Evolutionary conservation across 345 rosid species (phyloP).

Genomic region (Lenwebbia sp.): DNA sequence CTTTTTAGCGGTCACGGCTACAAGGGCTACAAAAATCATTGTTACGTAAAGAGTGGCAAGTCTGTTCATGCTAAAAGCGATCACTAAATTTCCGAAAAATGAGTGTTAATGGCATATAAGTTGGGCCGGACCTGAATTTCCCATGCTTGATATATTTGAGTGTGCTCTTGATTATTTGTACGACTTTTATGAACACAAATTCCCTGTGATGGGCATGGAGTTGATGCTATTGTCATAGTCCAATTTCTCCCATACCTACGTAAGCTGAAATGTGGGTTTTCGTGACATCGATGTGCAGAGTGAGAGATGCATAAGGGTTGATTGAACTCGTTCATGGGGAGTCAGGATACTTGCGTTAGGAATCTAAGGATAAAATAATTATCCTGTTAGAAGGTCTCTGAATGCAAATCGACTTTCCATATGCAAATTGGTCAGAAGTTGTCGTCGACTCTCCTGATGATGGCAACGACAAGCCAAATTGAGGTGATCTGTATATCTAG

Average conservation of each 20-base stretch:
- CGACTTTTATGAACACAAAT: not conserved
- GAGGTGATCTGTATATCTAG: not conserved
- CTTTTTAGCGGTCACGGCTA: too few relatives aligned
- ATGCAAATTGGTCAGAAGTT: not conserved
- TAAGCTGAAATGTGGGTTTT: not conserved
- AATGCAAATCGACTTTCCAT: not conserved
- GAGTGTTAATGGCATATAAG: not conserved
- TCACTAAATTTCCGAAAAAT: not conserved
- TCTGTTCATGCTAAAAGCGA: not conserved
- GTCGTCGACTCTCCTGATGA: not conserved
- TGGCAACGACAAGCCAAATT: not conserved
- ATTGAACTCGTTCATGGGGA: not conserved
- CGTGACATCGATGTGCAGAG: fast-evolving
- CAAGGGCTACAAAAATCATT: too few relatives aligned
- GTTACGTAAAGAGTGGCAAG: too few relatives aligned
- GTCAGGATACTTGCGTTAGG: not conserved
- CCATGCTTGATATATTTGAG: not conserved
- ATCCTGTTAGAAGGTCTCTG: not conserved
- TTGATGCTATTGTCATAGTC: not conserved
- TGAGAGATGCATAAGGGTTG: not conserved
- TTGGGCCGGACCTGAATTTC: not conserved
- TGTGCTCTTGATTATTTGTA: not conserved
- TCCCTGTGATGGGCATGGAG: not conserved
- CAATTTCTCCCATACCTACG: not conserved
- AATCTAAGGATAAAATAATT: not conserved